Evolutionary conservation across 371 early-diverging fungal species (phyloP).

Genomic region (Basidiobolus heterosporus): DNA sequence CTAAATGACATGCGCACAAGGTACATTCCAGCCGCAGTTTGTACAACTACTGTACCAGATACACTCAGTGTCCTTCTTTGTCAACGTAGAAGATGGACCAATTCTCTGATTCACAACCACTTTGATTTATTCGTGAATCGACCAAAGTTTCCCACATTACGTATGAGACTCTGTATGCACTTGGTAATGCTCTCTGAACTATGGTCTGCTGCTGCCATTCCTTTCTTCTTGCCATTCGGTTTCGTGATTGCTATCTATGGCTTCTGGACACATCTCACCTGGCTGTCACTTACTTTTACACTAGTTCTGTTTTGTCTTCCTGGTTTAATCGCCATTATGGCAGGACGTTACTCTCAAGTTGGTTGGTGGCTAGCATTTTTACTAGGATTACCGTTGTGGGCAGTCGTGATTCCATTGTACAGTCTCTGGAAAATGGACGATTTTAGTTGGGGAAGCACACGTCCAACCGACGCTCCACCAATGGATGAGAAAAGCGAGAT

Average conservation of each 20-base stretch:
- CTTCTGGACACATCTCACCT: constrained; percentile 26
- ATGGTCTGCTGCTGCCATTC: constrained; percentile 86
- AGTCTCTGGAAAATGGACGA: constrained; percentile 98
- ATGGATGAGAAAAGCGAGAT: too few relatives aligned
- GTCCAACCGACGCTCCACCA: constrained; percentile 40
- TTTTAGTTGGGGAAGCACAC: constrained; percentile 94
- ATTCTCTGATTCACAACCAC: constrained; percentile 86
- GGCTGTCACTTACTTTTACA: constrained; percentile 53
- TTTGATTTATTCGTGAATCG: constrained; percentile 51
- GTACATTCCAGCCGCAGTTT: constrained; percentile 88
- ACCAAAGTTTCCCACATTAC: constrained; percentile 72
- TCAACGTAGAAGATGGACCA: constrained; percentile 96
- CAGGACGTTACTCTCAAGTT: constrained; percentile 66
- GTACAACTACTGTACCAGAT: constrained; percentile 92
- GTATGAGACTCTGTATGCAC: constrained; percentile 97
- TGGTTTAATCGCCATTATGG: constrained; percentile 70
- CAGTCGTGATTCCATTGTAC: constrained; percentile 83
- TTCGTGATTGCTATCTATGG: constrained; percentile 25
- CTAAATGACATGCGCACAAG: constrained; percentile 96
- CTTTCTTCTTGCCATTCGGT: constrained; percentile 64
- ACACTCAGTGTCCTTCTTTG: constrained; percentile 83
- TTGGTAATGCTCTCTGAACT: constrained; percentile 90
- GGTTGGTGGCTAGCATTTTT: constrained; percentile 93
- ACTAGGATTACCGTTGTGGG: constrained; percentile 87
- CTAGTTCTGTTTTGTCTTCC: constrained; percentile 79